Percentiles rank a stretch among this genome's conserved stretches.
Conservation (phyloP, 768 basidiomycete genomes). For the Kwoniella pini region DNA sequence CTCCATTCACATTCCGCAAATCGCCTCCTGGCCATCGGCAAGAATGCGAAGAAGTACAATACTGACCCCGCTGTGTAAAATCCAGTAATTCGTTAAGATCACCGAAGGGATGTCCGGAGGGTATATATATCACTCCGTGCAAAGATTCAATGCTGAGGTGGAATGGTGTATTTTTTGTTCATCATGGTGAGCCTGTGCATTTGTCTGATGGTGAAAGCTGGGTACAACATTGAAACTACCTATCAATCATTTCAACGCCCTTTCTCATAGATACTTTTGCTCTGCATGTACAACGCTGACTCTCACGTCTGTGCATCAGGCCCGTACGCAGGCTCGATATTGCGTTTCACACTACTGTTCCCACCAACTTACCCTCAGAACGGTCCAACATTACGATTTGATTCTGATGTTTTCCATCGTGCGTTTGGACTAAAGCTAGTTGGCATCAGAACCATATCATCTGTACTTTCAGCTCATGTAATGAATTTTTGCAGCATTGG, state of each 20-base stretch:
- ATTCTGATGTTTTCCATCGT: slow-evolving; percentile 49
- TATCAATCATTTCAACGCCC: too few species aligned
- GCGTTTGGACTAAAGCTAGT: slow-evolving; percentile 6
- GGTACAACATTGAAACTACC: not conserved
- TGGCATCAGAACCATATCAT: not conserved
- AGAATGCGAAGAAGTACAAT: too few species aligned
- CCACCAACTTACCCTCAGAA: slow-evolving; percentile 25
- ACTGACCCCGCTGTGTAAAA: too few species aligned
- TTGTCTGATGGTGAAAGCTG: too few species aligned
- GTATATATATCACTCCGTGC: slow-evolving; percentile 45
- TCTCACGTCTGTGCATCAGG: slow-evolving; percentile 21
- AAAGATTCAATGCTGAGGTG: slow-evolving; percentile 26
- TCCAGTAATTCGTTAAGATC: slow-evolving; percentile 31
- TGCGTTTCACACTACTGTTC: slow-evolving; percentile 39
- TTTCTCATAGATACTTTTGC: too few species aligned
- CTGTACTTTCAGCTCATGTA: not conserved
- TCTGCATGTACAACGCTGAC: too few species aligned
- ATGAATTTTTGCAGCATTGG: slow-evolving; percentile 29
- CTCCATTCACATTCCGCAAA: not conserved
- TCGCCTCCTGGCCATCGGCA: too few species aligned
- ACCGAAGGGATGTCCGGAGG: slow-evolving; percentile 31
- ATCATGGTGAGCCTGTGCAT: slow-evolving; percentile 32
- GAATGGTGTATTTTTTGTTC: slow-evolving; percentile 47
- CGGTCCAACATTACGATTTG: slow-evolving; percentile 33
- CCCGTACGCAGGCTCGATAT: slow-evolving; percentile 42